Conservation (phyloP, 495 filamentous ascomycete species). For the Rhypophila decipiens region DNA sequence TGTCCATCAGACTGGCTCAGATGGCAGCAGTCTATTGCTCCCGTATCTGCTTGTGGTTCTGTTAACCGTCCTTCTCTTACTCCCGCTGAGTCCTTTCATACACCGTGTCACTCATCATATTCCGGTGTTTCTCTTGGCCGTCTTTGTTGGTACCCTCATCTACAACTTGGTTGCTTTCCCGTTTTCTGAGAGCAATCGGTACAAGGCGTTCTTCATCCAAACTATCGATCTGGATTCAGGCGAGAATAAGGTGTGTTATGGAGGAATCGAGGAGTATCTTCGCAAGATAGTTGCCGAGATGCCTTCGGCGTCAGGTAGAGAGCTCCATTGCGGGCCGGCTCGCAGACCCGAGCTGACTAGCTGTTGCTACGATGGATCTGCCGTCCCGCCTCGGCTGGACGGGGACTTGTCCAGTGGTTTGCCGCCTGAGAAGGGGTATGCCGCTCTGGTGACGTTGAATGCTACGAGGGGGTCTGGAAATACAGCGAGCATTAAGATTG, state of each 20-base stretch:
- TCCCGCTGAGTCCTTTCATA: constrained; percentile 75
- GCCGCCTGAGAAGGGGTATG: constrained; percentile 9
- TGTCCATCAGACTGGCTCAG: constrained; percentile 71
- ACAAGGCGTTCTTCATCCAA: constrained; percentile 86
- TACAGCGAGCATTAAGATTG: constrained; percentile 19
- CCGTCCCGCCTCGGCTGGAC: constrained; percentile 50
- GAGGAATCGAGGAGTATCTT: constrained; percentile 67
- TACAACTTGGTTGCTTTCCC: constrained; percentile 89
- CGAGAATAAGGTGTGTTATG: constrained; percentile 59
- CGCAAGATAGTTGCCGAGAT: constrained; percentile 56
- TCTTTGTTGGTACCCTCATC: constrained; percentile 70
- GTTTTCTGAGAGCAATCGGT: constrained; percentile 67
- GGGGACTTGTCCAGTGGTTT: constrained; percentile 27
- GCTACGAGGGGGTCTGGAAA: constrained; percentile 15
- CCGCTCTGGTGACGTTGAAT: constrained; percentile 18
- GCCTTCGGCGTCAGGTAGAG: constrained; percentile 62
- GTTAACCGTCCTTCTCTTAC: constrained; percentile 65
- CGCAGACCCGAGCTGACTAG: constrained; percentile 41
- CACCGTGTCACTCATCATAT: constrained; percentile 82
- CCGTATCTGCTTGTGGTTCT: constrained; percentile 65
- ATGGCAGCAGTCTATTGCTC: constrained; percentile 59
- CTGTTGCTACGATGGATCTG: constrained; percentile 64
- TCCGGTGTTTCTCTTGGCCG: constrained; percentile 64
- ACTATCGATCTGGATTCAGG: constrained; percentile 71
- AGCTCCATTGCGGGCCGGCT: constrained; percentile 39